Base-by-base conservation (phyloP, 2,329 filamentous ascomycete species). In the Lecanoromycetidae sp. region DNA sequence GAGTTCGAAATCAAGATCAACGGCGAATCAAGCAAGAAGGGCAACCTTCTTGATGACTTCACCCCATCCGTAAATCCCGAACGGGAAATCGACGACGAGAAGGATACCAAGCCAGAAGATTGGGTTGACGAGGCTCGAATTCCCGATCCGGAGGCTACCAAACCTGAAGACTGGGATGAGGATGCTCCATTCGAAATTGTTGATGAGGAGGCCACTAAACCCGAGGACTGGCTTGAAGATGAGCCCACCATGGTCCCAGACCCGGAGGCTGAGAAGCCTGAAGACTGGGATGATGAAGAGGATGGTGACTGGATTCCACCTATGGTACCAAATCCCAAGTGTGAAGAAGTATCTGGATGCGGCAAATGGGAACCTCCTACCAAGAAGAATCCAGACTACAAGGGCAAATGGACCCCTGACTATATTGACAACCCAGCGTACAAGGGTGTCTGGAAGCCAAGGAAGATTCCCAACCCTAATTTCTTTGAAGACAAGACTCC, bases 221-320 rank as follows among this genome's bases (percentile, higher is more conserved):
- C 91, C 42, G 88, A 86, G 57, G 91, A 96, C 71, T 98, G 91
- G 91, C 82, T 98, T 53, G 90, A 87, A 66, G 73, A 87, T 54
- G 91, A 96, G 74, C 78, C 88, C 55, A 70, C 76, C 54, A 84
- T 78, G 56, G 73, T 96, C 52, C 77, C 88, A 49, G 91, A 98
- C 71, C 91, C 91, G 47, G 87, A 94, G 72, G 87, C 90, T 43
- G 75, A 85, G 73, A 98, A 96, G 82, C 91, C 91, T 54, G 88
- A 94, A 71, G 91, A 96, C 66, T 98, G 91, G 91, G 90, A 95
- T 71, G 90, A 98, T 51, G 91, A 98, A 74, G 91, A 98, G 73
- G 91, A 98, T 66, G 91, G 91, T 67, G 91, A 98, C 74, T 98
- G 88, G 87, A 68, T 94, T 57, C 71, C 88, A 44, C 91, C 90